Evolutionary conservation across 208 protist species (phyloP), one percentile per base, ranked within the genome.

Genomic region (Angomonas deanei): DNA sequence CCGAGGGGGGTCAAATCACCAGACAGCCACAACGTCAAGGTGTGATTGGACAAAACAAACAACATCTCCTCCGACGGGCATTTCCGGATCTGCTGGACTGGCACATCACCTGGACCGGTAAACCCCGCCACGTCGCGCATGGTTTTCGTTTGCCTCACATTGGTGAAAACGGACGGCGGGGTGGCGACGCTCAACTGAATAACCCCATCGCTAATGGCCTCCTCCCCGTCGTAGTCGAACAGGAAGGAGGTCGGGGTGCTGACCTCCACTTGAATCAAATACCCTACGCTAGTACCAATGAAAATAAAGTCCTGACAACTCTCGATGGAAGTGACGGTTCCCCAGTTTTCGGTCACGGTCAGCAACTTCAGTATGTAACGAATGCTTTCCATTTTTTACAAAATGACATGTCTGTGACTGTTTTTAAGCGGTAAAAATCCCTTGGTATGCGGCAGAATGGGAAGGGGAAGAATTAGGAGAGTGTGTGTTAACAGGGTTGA

Each of bases 261-360:
- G 11, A 65, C 23, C 60, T 5, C 32, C 21, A 32, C 33, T 27
- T 81, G 74, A 1, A 92, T 42, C 4, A 94, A 50, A 0, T 74
- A 68, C 10, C 88, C 88, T 15, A 56, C 48, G 30, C 74, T 71
- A 13, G 88, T 94, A 24, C 88, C 88, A 3, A 86, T 61, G 54
- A 88, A 86, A 19, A 90, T 52, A 23, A 82, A 67, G 27, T 39
- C 48, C 13, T 60, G 72, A 62, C 84, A 76, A 42, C 67, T 80
- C 53, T 92, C 85, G 47, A 94, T 78, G 1, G 88, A 78, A 3
- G 83, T 84, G 19, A 89, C 82, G 27, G 61, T 31, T 6, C 85
- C 88, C 53, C 87, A 47, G 24, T 78, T 66, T 21, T 67, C 49
- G 8, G 80, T 66, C 17, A 92, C 55, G 34, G 80, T 76, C 61